Base-by-base conservation (phyloP, 306 rosid genomes). In the Clitoria ternatea region DNA sequence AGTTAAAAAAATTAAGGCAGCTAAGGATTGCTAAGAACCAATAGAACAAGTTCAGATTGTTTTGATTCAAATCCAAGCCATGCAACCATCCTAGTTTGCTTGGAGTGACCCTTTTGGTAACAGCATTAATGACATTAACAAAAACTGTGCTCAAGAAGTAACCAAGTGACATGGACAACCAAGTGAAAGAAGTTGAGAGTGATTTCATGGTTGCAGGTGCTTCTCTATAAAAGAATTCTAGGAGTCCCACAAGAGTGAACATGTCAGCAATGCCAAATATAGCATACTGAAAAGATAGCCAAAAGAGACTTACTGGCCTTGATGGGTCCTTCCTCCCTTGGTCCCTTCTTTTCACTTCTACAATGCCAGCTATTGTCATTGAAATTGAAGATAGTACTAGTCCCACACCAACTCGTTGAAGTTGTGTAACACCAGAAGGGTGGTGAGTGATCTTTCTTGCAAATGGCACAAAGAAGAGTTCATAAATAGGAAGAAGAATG, bases 21-120 rank as follows among this genome's bases (percentile, higher is more conserved):
- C 98, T 90, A 2, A 93, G 81, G 14, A 87, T 81, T n/a, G 98
- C 96, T 79, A 93, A 80, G 75, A 93, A 90, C 87, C 88, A 93
- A 70, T 87, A 93, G 55, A 93, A 93, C 44, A 87, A 78, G 53
- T 90, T 73, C 4, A 93, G 79, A 67, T 90, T 84, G 85, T 80
- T 85, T 11, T 71, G 29, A 43, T 93, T 83, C 1, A 93, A 66
- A 60, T 84, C 84, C 0, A 42, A 15, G 1, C 96, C 96, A 64
- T 88, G 80, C 32, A 88, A 55, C 97, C 97, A 90, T 1, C 96
- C 96, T 64, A 64, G 81, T 70, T 71, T 87, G 75, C 93, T 86
- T 12, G 89, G 95, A 22, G 91, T 49, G 15, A 84, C 29, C 30
- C 57, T 82, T 69, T 61, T 74, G 15, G 96, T 88, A 19, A 90